Base-by-base conservation (phyloP, 352 stramenopile genomes). In the Elongisporangium senticosum region DNA sequence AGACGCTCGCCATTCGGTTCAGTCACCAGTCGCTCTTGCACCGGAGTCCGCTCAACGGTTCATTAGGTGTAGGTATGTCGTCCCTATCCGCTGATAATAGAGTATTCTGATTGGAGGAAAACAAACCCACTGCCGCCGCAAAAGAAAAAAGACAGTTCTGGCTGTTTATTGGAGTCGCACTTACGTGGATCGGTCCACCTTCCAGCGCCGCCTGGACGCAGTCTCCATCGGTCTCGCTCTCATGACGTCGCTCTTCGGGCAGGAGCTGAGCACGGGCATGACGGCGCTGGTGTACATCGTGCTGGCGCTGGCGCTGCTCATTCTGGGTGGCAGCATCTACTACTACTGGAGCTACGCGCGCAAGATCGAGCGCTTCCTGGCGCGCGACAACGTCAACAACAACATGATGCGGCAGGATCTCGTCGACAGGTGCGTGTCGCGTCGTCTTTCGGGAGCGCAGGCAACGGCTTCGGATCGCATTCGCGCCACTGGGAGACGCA, bases 401-500 rank as follows among this genome's bases (percentile, higher is more conserved):
- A 94, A 94, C 71, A 94, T 94, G 85, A 88, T 90, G 81, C 80
- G 85, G 1, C 83, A 94, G 55, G 77, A 92, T 58, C 78, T 94
- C 58, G 77, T 91, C 26, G 85, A 94, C 66, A 89, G 63, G 67
- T 74, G 65, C 19, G 40, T n/a, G 40, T 43, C 1, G 33, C 33
- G 13, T 43, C 33, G 33, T 48, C 33, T 43, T 43, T 39, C 28
- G 28, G 28, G 28, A 39, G 28, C 28, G 28, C 7, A 39, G 22
- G 2, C 49, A 28, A 54, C 23, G 23, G 22, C 50, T 39, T 28
- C 17, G 50, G 17, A 55, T 55, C 21, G 33, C 33, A 43, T 43
- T 43, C 10, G 33, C 33, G 33, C 2, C 33, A 10, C 48, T 24
- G 10, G 21, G 21, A 10, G 47, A 20, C 33, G 4, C 17, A 8